These are phyloP conservation scores for Uronychia binucleata DNA, from an alignment of 73 alveolate genomes.

Conservation along the genomic window DNA sequence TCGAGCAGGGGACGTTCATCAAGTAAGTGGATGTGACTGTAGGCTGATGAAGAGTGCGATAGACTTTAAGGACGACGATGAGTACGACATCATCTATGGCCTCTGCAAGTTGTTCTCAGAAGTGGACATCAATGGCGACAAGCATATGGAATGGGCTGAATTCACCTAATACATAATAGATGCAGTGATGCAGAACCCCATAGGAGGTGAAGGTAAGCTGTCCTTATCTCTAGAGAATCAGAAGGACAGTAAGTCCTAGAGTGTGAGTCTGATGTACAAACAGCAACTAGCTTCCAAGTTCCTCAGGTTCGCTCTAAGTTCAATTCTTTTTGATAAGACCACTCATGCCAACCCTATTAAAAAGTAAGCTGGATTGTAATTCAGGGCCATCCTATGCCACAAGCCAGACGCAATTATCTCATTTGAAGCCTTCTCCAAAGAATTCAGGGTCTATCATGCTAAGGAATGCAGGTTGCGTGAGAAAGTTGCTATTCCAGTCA, in stretches of 20 bases:
- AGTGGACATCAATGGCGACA: constrained; percentile 83
- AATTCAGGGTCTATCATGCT: constrained; percentile 11
- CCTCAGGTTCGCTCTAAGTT: constrained; percentile 1
- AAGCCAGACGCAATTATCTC: constrained; percentile 2
- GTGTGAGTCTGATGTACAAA: constrained; percentile 8
- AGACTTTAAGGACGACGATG: not conserved
- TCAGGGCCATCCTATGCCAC: not conserved
- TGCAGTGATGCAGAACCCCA: constrained; percentile 27
- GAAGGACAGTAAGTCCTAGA: constrained; percentile 8
- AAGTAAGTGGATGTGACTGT: constrained; percentile 14
- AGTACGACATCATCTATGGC: constrained; percentile 5
- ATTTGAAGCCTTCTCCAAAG: constrained; percentile 20
- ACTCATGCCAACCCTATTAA: constrained; percentile 10
- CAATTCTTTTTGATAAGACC: constrained; percentile 49
- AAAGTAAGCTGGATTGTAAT: not conserved
- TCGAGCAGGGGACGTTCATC: constrained; percentile 4
- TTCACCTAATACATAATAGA: constrained; percentile 77
- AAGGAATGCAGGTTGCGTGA: constrained; percentile 1
- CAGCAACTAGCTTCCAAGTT: not conserved
- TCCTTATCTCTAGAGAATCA: not conserved
- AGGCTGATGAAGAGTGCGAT: not conserved
- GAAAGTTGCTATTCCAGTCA: constrained; percentile 2
- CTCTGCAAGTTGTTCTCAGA: constrained; percentile 72
- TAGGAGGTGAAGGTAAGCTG: not conserved
- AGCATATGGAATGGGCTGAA: constrained; percentile 89